Evolutionary conservation across 225 moss, liverwort and hornwort genomes (phyloP).

Genomic region (Ulota crispa): DNA sequence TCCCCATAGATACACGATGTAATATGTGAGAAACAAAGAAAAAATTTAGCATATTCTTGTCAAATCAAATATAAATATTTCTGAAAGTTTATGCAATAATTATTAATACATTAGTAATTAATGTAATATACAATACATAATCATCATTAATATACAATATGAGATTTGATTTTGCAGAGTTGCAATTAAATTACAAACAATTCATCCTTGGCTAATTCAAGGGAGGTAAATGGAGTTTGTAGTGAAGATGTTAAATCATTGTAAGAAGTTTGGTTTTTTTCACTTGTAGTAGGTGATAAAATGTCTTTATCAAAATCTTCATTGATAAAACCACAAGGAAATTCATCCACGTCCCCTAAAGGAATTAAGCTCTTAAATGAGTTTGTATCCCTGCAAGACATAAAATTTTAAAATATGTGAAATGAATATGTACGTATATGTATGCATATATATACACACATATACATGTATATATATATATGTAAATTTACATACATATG

Average conservation of each 20-base stretch:
- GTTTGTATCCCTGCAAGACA: background rate
- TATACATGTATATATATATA: too few relatives aligned
- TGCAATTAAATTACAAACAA: background rate
- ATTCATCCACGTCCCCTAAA: background rate
- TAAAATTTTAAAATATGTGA: fast-evolving
- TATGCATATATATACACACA: too few relatives aligned
- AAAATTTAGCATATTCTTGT: fast-evolving
- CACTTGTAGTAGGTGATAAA: background rate
- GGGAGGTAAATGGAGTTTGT: background rate
- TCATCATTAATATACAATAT: background rate
- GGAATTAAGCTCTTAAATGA: background rate
- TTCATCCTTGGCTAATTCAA: slow-evolving; percentile 3
- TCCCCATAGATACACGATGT: fast-evolving
- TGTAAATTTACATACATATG: too few relatives aligned
- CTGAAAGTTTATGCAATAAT: fast-evolving
- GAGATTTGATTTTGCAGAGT: fast-evolving
- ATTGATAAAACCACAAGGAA: background rate
- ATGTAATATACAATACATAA: fast-evolving
- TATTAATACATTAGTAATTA: background rate
- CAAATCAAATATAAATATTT: too few relatives aligned
- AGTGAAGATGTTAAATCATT: background rate
- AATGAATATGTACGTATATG: too few relatives aligned
- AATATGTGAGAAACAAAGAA: fast-evolving
- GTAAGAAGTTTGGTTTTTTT: background rate
- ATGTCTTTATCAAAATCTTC: background rate